Conservation (phyloP, 2,329 filamentous ascomycete genomes). For the Tolypocladium cylindrosporum region DNA sequence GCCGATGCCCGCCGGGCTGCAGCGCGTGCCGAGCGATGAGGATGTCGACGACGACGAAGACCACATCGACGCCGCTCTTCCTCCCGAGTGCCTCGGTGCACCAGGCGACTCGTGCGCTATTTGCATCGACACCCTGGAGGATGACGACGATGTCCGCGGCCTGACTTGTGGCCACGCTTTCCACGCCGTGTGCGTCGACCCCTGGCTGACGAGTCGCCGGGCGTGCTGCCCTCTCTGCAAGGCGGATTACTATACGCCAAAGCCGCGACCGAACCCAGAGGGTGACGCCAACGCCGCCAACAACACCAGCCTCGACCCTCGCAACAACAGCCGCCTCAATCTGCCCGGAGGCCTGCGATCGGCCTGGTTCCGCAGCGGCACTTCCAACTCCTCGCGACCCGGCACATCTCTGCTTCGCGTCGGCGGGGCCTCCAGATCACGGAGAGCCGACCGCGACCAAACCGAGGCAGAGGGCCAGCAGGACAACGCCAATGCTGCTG, state of each 20-base stretch:
- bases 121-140: slow-evolving; percentile 87
- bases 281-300: slow-evolving; percentile 6
- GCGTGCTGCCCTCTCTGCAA: slow-evolving; percentile 98
- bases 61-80: slow-evolving; percentile 72
- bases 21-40: slow-evolving; percentile 37
- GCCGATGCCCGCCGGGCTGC: slow-evolving; percentile 17
- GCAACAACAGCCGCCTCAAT: slow-evolving; percentile 35
- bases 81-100: slow-evolving; percentile 68
- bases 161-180: slow-evolving; percentile 96
- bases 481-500: slow-evolving; percentile 2
- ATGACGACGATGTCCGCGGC: slow-evolving; percentile 90
- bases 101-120: slow-evolving; percentile 94
- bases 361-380: slow-evolving; percentile 24
- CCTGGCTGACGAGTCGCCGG: slow-evolving; percentile 88
- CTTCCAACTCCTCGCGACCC: not conserved
- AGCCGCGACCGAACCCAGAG: slow-evolving; percentile 56
- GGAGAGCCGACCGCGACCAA: not conserved
- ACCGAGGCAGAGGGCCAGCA: slow-evolving; percentile 1
- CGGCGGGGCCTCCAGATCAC: slow-evolving; percentile 1
- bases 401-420: not conserved
- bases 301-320: slow-evolving; percentile 19
- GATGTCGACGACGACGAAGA: slow-evolving; percentile 62
- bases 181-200: slow-evolving; percentile 90
- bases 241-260: slow-evolving; percentile 92
- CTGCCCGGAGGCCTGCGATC: slow-evolving; percentile 32